A percentile compares a stretch with the other conserved stretches of the same genome.
Conservation (phyloP, 2,329 filamentous ascomycete genomes). For the Calonectria naviculata region DNA sequence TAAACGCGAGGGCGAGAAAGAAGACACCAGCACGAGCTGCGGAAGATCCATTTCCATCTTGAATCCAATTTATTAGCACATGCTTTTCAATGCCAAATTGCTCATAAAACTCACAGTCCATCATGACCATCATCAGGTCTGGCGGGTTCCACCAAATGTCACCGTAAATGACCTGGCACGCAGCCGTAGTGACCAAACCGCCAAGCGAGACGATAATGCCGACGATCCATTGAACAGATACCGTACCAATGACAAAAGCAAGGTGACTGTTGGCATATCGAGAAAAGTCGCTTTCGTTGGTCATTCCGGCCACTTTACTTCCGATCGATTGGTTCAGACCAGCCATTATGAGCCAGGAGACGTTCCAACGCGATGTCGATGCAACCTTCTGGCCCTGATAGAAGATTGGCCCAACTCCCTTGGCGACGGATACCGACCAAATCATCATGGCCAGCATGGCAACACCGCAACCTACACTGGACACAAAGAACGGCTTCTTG, state of each 20-base stretch:
- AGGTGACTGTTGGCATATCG: constrained; percentile 37
- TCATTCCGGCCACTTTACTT: constrained; percentile 41
- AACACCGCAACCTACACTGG: constrained; percentile 54
- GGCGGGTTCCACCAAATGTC: constrained; percentile 41
- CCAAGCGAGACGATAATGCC: constrained; percentile 41
- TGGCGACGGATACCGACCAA: constrained; percentile 56
- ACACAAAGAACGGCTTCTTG: constrained; percentile 57
- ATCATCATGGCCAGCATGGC: constrained; percentile 61
- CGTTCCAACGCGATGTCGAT: constrained; percentile 27
- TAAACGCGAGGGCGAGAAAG: constrained; percentile 40
- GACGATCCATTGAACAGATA: constrained; percentile 40
- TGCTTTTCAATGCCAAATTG: background rate
- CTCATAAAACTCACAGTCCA: constrained; percentile 27
- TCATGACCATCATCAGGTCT: constrained; percentile 42
- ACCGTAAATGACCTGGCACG: constrained; percentile 41
- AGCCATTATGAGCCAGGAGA: constrained; percentile 41
- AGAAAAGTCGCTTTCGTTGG: constrained; percentile 44
- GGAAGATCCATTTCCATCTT: constrained; percentile 19
- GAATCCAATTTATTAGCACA: background rate
- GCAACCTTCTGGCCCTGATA: constrained; percentile 35
- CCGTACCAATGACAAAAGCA: constrained; percentile 37
- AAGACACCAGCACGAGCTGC: constrained; percentile 41
- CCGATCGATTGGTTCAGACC: constrained; percentile 42
- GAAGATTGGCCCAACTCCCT: constrained; percentile 57
- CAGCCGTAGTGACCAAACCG: constrained; percentile 39